These are phyloP conservation scores for Purpureocillium takamizusanense DNA, from an alignment of 2,329 filamentous ascomycete genomes.

Conservation along the genomic window DNA sequence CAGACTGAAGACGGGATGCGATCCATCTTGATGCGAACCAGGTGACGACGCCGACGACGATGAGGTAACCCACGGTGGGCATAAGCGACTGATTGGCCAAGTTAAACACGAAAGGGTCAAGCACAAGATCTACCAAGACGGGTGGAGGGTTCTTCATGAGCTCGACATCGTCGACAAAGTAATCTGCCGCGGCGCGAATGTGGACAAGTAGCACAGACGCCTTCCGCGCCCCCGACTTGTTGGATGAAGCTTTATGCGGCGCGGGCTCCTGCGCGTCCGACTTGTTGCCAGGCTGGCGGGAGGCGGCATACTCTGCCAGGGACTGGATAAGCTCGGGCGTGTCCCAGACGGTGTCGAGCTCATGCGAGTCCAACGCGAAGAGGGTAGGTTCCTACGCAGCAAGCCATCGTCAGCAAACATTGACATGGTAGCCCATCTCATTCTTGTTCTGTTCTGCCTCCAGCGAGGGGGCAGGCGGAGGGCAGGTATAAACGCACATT, in stretches of 20 bases:
- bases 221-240: constrained; percentile 7
- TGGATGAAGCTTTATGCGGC: neutral
- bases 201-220: constrained; percentile 61
- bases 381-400: constrained; percentile 82
- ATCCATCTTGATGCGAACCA: constrained; percentile 32
- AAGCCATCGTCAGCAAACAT: no score
- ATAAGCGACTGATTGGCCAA: constrained; percentile 69
- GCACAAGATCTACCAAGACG: constrained; percentile 70
- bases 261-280: neutral
- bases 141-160: constrained; percentile 69
- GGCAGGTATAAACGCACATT: constrained; percentile 50
- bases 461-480: no score
- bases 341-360: constrained; percentile 51
- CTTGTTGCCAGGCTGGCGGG: constrained; percentile 27
- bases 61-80: constrained; percentile 62
- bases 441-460: no score
- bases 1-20: constrained; percentile 15
- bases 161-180: constrained; percentile 63
- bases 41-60: constrained; percentile 44
- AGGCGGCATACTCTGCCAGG: constrained; percentile 51
- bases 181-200: constrained; percentile 71
- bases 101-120: constrained; percentile 80
- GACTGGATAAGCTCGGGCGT: constrained; percentile 55
- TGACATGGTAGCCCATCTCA: no score
- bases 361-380: constrained; percentile 61